A percentile compares a stretch with the other conserved stretches of the same genome.
These are phyloP conservation scores for Zea luxurians DNA, from an alignment of 176 grass and related monocot species.

Conservation along the genomic window DNA sequence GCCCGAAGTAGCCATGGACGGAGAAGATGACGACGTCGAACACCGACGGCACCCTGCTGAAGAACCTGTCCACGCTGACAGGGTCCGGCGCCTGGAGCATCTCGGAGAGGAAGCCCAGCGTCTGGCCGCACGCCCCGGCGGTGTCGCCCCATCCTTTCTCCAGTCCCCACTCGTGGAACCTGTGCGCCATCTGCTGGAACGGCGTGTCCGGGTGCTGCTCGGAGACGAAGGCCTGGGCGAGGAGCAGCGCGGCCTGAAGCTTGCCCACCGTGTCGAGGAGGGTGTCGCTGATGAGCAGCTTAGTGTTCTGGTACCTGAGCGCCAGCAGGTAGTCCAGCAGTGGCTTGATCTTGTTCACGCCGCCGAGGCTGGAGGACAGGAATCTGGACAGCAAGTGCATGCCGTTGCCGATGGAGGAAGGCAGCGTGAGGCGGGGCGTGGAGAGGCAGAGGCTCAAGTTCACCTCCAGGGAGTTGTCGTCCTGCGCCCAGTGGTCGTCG, in stretches of 20 bases:
- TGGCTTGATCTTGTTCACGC: constrained; percentile 45
- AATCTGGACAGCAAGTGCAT: constrained; percentile 65
- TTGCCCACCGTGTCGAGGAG: constrained; percentile 68
- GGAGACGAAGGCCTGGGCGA: constrained; percentile 62
- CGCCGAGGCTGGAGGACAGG: constrained; percentile 61
- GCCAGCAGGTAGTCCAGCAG: constrained; percentile 74
- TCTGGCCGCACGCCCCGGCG: constrained; percentile 51
- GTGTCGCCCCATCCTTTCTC: constrained; percentile 77
- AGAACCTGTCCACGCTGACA: constrained; percentile 55
- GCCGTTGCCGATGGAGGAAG: constrained; percentile 81
- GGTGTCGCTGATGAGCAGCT: constrained; percentile 66
- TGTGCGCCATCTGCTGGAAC: constrained; percentile 69
- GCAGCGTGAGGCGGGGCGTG: constrained; percentile 62
- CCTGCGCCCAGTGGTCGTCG: constrained; percentile 65
- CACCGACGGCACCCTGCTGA: constrained; percentile 60
- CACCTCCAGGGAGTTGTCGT: constrained; percentile 72
- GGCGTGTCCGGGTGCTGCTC: constrained; percentile 62
- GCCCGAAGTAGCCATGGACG: constrained; percentile 74
- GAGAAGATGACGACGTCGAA: constrained; percentile 74
- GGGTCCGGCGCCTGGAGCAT: constrained; percentile 77
- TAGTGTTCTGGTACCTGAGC: constrained; percentile 42
- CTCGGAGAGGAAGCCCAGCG: constrained; percentile 58
- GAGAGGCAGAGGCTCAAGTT: constrained; percentile 65
- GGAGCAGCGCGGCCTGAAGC: constrained; percentile 77
- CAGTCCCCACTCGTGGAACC: constrained; percentile 69